Conservation (phyloP, 2,329 filamentous ascomycete species). For the Phyllachora maydis region DNA sequence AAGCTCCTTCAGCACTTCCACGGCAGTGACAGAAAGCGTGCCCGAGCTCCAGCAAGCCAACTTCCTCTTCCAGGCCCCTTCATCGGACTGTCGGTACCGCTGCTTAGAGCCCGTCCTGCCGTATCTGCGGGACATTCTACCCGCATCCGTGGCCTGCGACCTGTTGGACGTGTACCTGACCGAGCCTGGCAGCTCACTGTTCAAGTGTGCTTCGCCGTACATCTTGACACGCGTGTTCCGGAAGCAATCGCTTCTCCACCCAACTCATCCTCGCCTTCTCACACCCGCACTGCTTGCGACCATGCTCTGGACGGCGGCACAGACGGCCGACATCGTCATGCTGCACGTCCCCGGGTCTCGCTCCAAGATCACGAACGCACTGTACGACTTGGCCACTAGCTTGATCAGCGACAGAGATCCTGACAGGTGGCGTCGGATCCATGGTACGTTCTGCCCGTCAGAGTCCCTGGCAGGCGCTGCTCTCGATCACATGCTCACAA, state of each 20-base stretch:
- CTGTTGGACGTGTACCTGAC: constrained; percentile 25
- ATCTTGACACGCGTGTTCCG: constrained; percentile 23
- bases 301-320: constrained; percentile 24
- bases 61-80: constrained; percentile 8
- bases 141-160: constrained; percentile 19
- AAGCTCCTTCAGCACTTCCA: constrained; percentile 7
- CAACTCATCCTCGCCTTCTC: constrained; percentile 16
- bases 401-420: constrained; percentile 14
- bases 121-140: constrained; percentile 15
- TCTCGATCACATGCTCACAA: too few relatives aligned
- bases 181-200: constrained; percentile 19
- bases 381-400: constrained; percentile 14
- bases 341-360: constrained; percentile 18
- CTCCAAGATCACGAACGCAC: constrained; percentile 15
- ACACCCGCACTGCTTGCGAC: constrained; percentile 22
- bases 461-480: not conserved
- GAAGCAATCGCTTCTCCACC: constrained; percentile 18
- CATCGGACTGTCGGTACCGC: constrained; percentile 13
- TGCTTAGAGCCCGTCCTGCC: constrained; percentile 19
- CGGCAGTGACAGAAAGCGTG: too few relatives aligned
- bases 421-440: constrained; percentile 15
- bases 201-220: constrained; percentile 22
- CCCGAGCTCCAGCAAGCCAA: too few relatives aligned
- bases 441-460: constrained; percentile 14
- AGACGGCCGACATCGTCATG: constrained; percentile 22